Percentiles rank a stretch among this genome's conserved stretches.
Evolutionary conservation across 192 early-diverging fungal genomes (phyloP).

Genomic region (Haplosporangium gracile): DNA sequence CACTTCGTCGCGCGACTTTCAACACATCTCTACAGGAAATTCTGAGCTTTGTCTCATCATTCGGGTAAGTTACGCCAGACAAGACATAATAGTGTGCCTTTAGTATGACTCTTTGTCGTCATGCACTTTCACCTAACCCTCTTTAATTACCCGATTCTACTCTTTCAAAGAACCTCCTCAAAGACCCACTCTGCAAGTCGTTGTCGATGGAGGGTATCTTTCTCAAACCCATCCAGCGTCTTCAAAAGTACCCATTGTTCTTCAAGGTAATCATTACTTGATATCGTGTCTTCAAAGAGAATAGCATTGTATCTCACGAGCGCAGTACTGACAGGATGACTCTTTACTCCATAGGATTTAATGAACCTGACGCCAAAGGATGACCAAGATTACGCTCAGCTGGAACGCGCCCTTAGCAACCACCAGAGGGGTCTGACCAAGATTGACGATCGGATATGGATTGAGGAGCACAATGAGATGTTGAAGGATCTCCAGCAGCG

Average conservation of each 20-base stretch:
- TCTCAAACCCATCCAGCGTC: conserved; percentile 61
- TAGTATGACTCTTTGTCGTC: not conserved
- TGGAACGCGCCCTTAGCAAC: conserved; percentile 30
- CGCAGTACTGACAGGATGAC: too few relatives aligned
- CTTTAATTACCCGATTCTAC: not conserved
- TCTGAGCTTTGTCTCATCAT: conserved; percentile 41
- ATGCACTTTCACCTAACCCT: not conserved
- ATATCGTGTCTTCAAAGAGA: too few relatives aligned
- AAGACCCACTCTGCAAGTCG: conserved; percentile 51
- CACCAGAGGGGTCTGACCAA: conserved; percentile 45
- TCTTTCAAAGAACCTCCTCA: conserved; percentile 26
- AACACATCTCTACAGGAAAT: conserved; percentile 23
- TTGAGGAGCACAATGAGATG: conserved; percentile 54
- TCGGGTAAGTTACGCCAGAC: conserved; percentile 2
- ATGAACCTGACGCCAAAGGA: conserved; percentile 30
- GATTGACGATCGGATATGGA: conserved; percentile 55
- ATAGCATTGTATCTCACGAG: not conserved
- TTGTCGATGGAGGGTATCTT: conserved; percentile 60
- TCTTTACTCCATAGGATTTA: conserved; percentile 18
- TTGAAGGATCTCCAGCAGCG: conserved; percentile 45
- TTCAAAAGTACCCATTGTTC: conserved; percentile 64
- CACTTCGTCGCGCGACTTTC: conserved; percentile 43
- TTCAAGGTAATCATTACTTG: conserved; percentile 48
- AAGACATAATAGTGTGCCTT: not conserved
- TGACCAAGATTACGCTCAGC: conserved; percentile 33